A percentile compares a stretch with the other conserved stretches of the same genome.
These are phyloP conservation scores for Zygoascus meyerae DNA, from an alignment of 1,139 yeast species.

Conservation along the genomic window DNA sequence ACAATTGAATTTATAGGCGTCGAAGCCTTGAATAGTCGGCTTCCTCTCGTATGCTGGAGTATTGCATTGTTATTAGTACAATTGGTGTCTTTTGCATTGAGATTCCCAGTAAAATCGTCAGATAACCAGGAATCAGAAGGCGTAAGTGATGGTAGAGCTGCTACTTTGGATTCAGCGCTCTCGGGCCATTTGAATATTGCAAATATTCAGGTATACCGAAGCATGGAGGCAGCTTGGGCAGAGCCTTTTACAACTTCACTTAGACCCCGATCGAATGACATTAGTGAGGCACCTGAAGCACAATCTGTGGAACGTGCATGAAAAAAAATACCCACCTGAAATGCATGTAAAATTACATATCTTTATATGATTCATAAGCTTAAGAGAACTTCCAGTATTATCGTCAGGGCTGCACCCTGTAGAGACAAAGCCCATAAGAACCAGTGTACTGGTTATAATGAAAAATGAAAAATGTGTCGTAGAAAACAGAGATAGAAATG, in stretches of 20 bases:
- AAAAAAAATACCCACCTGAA: background rate
- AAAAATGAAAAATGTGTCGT: too few species aligned
- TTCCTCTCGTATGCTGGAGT: slow-evolving; percentile 26
- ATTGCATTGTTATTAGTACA: slow-evolving; percentile 21
- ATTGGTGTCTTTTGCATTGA: slow-evolving; percentile 21
- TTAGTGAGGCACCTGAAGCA: too few species aligned
- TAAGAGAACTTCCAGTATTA: too few species aligned
- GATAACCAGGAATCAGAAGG: slow-evolving; percentile 3
- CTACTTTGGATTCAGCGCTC: slow-evolving; percentile 1
- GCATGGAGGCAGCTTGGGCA: slow-evolving; percentile 7
- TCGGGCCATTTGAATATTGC: slow-evolving; percentile 24
- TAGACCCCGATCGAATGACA: background rate
- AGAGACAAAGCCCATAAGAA: too few species aligned
- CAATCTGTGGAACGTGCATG: background rate
- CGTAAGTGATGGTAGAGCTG: slow-evolving; percentile 1
- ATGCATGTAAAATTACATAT: background rate
- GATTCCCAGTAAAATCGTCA: slow-evolving; percentile 17
- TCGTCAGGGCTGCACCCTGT: too few species aligned
- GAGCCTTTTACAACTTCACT: background rate
- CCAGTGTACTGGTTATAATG: too few species aligned
- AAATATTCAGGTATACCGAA: slow-evolving; percentile 15
- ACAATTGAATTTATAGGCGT: slow-evolving; percentile 34
- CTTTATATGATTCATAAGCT: too few species aligned
- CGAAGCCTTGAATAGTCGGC: slow-evolving; percentile 20
- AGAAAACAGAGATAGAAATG: too few species aligned